Evolutionary conservation across 2,329 filamentous ascomycete species (phyloP).

Genomic region (Neonectria hederae): DNA sequence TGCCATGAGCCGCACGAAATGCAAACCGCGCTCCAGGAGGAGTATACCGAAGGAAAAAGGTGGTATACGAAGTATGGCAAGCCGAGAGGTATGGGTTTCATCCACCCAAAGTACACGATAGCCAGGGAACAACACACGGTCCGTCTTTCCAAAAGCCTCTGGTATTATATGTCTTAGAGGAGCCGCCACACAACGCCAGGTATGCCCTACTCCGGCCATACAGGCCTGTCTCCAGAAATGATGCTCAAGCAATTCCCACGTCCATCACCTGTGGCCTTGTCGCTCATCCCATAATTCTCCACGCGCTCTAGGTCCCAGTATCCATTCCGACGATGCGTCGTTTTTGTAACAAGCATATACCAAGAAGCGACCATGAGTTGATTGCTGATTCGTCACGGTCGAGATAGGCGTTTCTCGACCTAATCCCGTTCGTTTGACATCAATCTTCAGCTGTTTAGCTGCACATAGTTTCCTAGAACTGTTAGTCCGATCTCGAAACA

Average conservation of each 20-base stretch:
- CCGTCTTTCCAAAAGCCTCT: conserved; percentile 20
- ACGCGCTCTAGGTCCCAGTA: conserved; percentile 2
- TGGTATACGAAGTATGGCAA: background rate
- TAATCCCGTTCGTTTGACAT: background rate
- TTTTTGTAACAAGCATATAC: conserved; percentile 26
- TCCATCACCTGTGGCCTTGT: conserved; percentile 1
- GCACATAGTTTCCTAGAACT: conserved; percentile 60
- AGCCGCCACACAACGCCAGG: conserved; percentile 17
- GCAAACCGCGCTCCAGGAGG: background rate
- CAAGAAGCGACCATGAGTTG: conserved; percentile 21
- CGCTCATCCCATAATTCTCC: background rate
- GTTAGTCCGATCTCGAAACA: conserved; percentile 36
- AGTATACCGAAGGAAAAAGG: background rate
- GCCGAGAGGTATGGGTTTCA: background rate
- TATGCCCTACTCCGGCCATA: conserved; percentile 15
- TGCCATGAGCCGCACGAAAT: background rate
- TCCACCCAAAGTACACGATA: background rate
- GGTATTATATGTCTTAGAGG: conserved; percentile 15
- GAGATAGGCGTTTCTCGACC: conserved; percentile 16
- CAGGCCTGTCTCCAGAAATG: conserved; percentile 15
- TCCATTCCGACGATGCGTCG: conserved; percentile 2
- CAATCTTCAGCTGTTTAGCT: conserved; percentile 44
- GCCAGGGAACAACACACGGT: background rate
- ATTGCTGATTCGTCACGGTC: conserved; percentile 26
- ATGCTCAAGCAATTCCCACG: conserved; percentile 9